phyloP scores from a whole-genome alignment of 257 asterid species.

The Solanum sitiens region DNA sequence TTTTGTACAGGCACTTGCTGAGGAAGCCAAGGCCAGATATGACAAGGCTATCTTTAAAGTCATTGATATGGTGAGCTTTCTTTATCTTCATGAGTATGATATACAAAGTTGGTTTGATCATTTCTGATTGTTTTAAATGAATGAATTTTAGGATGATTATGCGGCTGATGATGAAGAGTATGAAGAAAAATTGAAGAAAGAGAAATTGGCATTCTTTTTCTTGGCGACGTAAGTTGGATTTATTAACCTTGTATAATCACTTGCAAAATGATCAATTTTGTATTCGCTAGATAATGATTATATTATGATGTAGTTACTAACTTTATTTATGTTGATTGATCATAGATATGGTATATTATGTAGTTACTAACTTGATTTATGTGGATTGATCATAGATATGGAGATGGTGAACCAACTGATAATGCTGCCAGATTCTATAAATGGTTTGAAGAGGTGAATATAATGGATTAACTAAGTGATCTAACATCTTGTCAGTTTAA shows the following conservation, averaged over 20 bases:
- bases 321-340: constrained; percentile 41
- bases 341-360: constrained; percentile 58
- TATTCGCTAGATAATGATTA: neutral
- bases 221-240: constrained; percentile 75
- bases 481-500: neutral
- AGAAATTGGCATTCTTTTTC: constrained; percentile 66
- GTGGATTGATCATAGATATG: constrained; percentile 66
- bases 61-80: constrained; percentile 59
- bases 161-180: constrained; percentile 95
- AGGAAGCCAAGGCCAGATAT: constrained; percentile 91
- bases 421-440: constrained; percentile 95
- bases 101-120: neutral
- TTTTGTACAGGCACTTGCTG: constrained; percentile 67
- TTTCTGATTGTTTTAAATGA: constrained; percentile 2
- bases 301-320: constrained; percentile 3
- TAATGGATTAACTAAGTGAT: neutral
- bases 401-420: constrained; percentile 99
- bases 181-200: constrained; percentile 86
- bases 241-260: neutral
- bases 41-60: constrained; percentile 70
- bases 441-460: constrained; percentile 86
- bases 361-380: constrained; percentile 23
- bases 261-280: neutral
- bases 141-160: constrained; percentile 69
- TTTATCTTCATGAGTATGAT: neutral